Evolutionary conservation across 495 filamentous ascomycete genomes (phyloP), one percentile per base, ranked within the genome.

Genomic region (Bacidia gigantensis): DNA sequence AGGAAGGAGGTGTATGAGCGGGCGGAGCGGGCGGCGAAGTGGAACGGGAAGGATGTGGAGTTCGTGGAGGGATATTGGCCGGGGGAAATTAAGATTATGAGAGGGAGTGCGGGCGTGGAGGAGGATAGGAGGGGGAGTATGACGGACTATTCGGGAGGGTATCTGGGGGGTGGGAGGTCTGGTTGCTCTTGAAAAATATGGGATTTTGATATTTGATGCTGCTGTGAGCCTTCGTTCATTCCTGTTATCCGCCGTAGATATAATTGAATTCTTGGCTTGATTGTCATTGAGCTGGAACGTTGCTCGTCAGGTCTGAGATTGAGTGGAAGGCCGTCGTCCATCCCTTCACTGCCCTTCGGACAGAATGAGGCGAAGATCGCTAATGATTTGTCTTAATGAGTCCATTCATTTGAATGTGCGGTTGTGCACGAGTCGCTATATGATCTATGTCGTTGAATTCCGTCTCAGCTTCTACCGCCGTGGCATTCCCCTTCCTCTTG

Each of bases 401-500:
- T n/a, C n/a, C n/a, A n/a, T n/a, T n/a, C n/a, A n/a, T n/a, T n/a
- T n/a, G 29, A 35, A 35, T 7, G 5, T 35, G 29, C 5, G 29
- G 29, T 14, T 35, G 29, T 35, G 29, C 5, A 5, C 5, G 20
- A 44, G 7, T 22, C 17, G 41, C 41, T 44, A 5, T 5, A 44
- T 44, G 41, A 44, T 44, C 41, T 44, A 44, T 44, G 9, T 9
- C 3, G 9, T 44, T 44, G 5, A 18, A 9, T 18, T 44, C 17
- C 9, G 5, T 5, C 41, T 9, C 2, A 2, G 2, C 9, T 25
- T 25, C 24, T 56, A 89, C 69, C 87, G 72, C 65, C 83, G 78
- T 32, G 92, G 92, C 88, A 98, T 95, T 48, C 90, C 89, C 55
- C 89, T 77, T 54, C 89, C 89, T 60, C 89, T 75, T 52, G 84